Evolutionary conservation across 2,329 filamentous ascomycete genomes (phyloP).

Genomic region (Knufia petricola): DNA sequence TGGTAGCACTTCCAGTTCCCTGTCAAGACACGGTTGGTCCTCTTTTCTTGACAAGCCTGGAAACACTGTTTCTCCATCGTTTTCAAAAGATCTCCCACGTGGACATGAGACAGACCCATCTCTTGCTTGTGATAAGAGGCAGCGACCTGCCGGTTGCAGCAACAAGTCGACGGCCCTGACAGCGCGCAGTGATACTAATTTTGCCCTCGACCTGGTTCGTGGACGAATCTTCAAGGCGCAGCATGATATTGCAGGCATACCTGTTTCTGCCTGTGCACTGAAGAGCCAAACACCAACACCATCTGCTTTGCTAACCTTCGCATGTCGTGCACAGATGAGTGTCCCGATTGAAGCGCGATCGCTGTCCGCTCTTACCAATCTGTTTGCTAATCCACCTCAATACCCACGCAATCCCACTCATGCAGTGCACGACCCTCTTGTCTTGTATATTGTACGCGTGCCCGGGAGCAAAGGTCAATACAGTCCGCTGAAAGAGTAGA

Average conservation of each 20-base stretch:
- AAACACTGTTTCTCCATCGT: background rate
- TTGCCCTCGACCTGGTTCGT: background rate
- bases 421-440: slow-evolving; percentile 58
- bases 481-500: slow-evolving; percentile 1
- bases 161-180: background rate
- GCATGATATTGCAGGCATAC: background rate
- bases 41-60: no score
- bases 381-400: slow-evolving; percentile 77
- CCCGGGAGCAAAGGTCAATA: slow-evolving; percentile 75
- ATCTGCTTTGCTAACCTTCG: background rate
- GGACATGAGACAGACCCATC: background rate
- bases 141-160: no score
- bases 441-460: slow-evolving; percentile 85
- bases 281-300: background rate
- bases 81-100: background rate
- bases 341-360: slow-evolving; percentile 65
- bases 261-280: background rate
- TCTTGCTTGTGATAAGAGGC: no score
- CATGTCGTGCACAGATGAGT: slow-evolving; percentile 16
- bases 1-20: background rate
- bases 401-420: slow-evolving; percentile 72
- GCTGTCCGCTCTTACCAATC: slow-evolving; percentile 64
- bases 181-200: background rate
- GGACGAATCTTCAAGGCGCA: background rate
- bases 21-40: background rate